Base-by-base conservation (phyloP, 2,329 filamentous ascomycete species). In the Fusarium pseudograminearum region DNA sequence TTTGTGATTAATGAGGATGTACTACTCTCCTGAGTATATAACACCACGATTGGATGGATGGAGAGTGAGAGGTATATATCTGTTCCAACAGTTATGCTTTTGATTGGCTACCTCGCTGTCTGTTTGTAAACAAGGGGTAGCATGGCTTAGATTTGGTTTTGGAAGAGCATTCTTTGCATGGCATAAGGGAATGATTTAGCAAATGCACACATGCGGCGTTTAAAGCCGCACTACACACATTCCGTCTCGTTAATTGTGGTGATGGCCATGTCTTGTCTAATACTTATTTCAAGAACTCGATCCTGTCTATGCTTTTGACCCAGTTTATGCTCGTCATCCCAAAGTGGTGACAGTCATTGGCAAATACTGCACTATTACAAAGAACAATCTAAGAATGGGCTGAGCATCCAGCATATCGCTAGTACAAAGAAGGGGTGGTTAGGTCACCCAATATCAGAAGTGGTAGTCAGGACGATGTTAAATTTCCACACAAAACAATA, bases 11-110 rank as follows among this genome's bases (percentile, higher is more conserved):
- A 59, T 59, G 44, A 44, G 18, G 54, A 45, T 45, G 60, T 40
- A 41, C 56, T 63, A 40, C n/a, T n/a, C 44, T 45, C 31, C 28
- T 38, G 54, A 63, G 67, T 66, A 76, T 76, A 77, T 61, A 55
- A 42, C 33, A 65, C 60, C 67, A 61, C n/a, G 20, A 18, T 52
- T 45, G 67, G 58, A 75, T 76, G 74, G 73, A 73, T 72, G 67
- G 57, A 46, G 48, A 44, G n/a, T n/a, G 22, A 6, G 48, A 54
- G 51, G 42, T 59, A 68, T 18, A 42, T 61, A 58, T 42, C 50
- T 59, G 36, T 61, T 65, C 50, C 55, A 66, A 44, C 62, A 56
- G 57, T 42, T 63, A 58, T 14, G n/a, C 24, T 51, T 62, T 70
- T 65, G 61, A 68, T 40, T 63, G 69, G 57, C 57, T 63, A 63